Base-by-base conservation (phyloP, 352 stramenopile genomes). In the Phytophthora sansomeana region DNA sequence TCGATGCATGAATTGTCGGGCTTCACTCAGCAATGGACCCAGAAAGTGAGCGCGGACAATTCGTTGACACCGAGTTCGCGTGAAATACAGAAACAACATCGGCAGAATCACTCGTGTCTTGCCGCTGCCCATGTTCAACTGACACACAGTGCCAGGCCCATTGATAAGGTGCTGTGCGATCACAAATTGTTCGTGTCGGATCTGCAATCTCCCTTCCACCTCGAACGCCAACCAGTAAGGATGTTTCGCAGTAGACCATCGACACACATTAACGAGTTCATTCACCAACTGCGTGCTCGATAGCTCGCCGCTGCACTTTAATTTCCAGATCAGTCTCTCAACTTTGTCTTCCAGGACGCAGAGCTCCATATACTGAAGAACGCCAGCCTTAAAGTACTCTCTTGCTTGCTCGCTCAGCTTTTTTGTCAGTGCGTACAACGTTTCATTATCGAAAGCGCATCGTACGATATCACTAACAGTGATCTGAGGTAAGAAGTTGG, bases 181-280 rank as follows among this genome's bases (percentile, higher is more conserved):
- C 5, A 88, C 67, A 53, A 80, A 93, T 57, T 97, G 89, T 32
- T 93, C 84, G 19, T 78, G 82, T 0, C 86, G 79, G 33, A 96
- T 97, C 61, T 93, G 83, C 14, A 97, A 52, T 14, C 66, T 33
- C 5, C 81, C 81, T 75, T 96, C 90, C 1, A 91, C 79, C 67
- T 97, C 90, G 66, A 97, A 96, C 26, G 90, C 85, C 44, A 96
- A 69, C 89, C 90, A 97, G 57, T 82, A 88, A 4, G 87, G 87
- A 58, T 90, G 77, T 3, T 88, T 72, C 0, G 3, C 32, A 9
- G 69, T 72, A 30, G 81, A 41, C 87, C 87, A 97, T 24, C 69
- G 21, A 14, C 73, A 75, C 0, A 42, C 55, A 57, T 72, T 79
- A 9, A 55, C n/a, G 3, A 96, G 64, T 21, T 97, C 90, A 26